Evolutionary conservation across 1,284 basidiomycete species (phyloP), one percentile per base, ranked within the genome.

Genomic region (Fomitopsis palustris): DNA sequence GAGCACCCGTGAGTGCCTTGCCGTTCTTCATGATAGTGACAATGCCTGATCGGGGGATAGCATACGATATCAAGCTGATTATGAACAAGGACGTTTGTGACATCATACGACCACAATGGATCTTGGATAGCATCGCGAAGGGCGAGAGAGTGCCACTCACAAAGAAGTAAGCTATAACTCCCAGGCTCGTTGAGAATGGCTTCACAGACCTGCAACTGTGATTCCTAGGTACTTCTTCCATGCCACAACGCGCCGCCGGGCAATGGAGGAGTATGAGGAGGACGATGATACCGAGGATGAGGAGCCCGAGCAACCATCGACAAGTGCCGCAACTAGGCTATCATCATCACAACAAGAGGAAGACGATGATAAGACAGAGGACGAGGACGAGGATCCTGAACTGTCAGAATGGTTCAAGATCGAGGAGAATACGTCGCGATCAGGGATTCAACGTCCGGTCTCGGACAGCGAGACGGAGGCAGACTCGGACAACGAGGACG

Each of bases 61-160:
- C 88, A 1, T 88, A 87, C 63, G 85, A 89, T 66, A 74, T 90
- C 57, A 83, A 85, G 72, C 70, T 81, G 68, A 78, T 83, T 66
- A 87, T 84, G 58, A 77, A 88, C 62, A 88, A 88, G 67, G 84
- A 78, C 4, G 74, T 76, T 1, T 74, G 84, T 59, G 90, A 93
- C 67, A 82, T 96, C 53, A 76, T 96, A 57, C 86, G 81, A 56
- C 92, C 95, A 0, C 75, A 81, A 33, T 97, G 94, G 93, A 78
- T 97, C 53, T 70, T 80, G 47, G 91, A 94, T 67, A 93, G 87
- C n/a, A 80, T 95, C 45, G 76, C 80, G 3, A 75, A 78, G 31
- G 80, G 78, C 16, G 74, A 81, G 56, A 73, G 79, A 16, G 69
- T 86, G 14, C 87, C 92, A 0, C 71, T 94, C 51, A 78, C 75